phyloP scores from a whole-genome alignment of 2,329 filamentous ascomycete species.

The Fusarium falciforme region DNA sequence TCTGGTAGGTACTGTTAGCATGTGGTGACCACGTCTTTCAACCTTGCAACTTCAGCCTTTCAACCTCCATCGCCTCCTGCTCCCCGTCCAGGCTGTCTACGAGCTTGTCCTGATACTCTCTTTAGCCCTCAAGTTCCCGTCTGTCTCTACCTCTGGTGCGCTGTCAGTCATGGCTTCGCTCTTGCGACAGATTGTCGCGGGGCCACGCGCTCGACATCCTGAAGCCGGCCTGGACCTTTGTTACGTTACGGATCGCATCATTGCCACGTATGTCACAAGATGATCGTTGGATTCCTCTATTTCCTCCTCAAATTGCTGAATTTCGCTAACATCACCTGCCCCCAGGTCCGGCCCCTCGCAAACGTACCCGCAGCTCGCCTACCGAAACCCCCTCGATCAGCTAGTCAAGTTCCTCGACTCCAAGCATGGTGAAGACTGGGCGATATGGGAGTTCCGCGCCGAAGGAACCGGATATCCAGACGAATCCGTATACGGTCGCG shows the following conservation, averaged over 20 bases:
- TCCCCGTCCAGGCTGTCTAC: not conserved
- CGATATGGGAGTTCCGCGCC: constrained; percentile 97
- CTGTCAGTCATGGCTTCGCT: constrained; percentile 72
- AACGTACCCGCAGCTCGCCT: constrained; percentile 90
- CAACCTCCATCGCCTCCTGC: not conserved
- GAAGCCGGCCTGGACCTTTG: constrained; percentile 94
- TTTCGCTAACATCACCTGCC: constrained; percentile 16
- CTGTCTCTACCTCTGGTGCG: not conserved
- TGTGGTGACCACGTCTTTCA: not conserved
- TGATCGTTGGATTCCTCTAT: not conserved
- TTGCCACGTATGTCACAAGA: constrained; percentile 63
- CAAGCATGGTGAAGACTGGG: constrained; percentile 87
- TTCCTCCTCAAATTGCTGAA: not conserved
- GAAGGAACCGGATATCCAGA: constrained; percentile 98
- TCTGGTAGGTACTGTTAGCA: not conserved
- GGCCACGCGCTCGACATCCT: constrained; percentile 83
- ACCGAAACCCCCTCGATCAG: constrained; percentile 90
- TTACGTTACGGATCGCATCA: constrained; percentile 89
- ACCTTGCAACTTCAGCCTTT: constrained; percentile 11
- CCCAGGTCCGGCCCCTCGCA: constrained; percentile 88
- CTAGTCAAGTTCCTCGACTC: constrained; percentile 89
- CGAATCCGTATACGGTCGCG: constrained; percentile 83
- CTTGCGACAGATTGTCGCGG: constrained; percentile 90
- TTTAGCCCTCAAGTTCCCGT: not conserved
- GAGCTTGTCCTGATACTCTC: not conserved